These are phyloP conservation scores for Claviceps pazoutovae DNA, from an alignment of 2,329 filamentous ascomycete species.

Conservation along the genomic window DNA sequence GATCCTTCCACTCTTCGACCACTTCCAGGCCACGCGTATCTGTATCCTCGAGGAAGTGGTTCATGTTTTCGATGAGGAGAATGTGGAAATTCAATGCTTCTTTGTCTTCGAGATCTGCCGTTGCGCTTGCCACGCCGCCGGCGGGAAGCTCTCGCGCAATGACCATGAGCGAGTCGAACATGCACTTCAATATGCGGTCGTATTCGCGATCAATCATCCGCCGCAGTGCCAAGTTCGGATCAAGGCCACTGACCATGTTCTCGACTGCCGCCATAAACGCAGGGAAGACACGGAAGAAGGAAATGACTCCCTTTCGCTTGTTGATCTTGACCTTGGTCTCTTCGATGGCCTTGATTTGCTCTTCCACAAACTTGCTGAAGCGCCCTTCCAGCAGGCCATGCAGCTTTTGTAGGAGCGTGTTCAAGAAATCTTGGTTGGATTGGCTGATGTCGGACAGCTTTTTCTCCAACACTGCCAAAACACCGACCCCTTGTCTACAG, in stretches of 20 bases:
- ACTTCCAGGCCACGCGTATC: slow-evolving; percentile 61
- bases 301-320: slow-evolving; percentile 92
- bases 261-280: slow-evolving; percentile 72
- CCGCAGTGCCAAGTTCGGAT: slow-evolving; percentile 49
- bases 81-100: slow-evolving; percentile 96
- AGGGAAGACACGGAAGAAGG: slow-evolving; percentile 88
- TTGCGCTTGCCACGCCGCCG: slow-evolving; percentile 27
- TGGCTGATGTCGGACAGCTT: slow-evolving; percentile 70
- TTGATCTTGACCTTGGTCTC: slow-evolving; percentile 99
- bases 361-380: slow-evolving; percentile 82
- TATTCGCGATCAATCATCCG: slow-evolving; percentile 78
- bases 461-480: slow-evolving; percentile 67
- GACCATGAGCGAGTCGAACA: slow-evolving; percentile 94
- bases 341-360: slow-evolving; percentile 89
- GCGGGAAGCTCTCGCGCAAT: slow-evolving; percentile 63
- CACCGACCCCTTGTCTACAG: slow-evolving; percentile 70
- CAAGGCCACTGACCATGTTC: slow-evolving; percentile 56
- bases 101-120: slow-evolving; percentile 67
- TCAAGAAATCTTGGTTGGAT: slow-evolving; percentile 84
- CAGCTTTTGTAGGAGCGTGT: slow-evolving; percentile 64
- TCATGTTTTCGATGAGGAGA: slow-evolving; percentile 96
- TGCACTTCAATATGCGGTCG: slow-evolving; percentile 74
- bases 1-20: slow-evolving; percentile 68
- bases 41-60: slow-evolving; percentile 88
- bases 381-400: slow-evolving; percentile 59